phyloP scores from a whole-genome alignment of 768 basidiomycete species.

The Tylopilus felleus region DNA sequence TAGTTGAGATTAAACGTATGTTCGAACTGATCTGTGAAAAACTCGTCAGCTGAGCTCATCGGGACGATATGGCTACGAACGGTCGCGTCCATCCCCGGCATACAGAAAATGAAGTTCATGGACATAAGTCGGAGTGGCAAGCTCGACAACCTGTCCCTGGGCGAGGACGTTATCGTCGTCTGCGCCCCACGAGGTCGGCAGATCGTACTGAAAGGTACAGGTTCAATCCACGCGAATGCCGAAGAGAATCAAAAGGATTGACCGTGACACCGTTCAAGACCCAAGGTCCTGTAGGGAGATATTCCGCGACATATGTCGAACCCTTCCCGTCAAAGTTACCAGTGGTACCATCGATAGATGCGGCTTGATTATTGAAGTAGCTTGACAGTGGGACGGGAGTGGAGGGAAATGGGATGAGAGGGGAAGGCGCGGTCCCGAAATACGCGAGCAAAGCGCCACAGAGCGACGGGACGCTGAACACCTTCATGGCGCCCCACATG shows the following conservation, averaged over 20 bases:
- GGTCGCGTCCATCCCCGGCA: conserved; percentile 38
- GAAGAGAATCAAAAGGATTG: not conserved
- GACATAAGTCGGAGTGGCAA: conserved; percentile 32
- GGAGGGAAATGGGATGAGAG: conserved; percentile 32
- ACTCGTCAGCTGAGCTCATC: not conserved
- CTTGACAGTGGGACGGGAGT: conserved; percentile 26
- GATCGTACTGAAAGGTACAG: conserved; percentile 36
- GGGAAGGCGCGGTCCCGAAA: conserved; percentile 8
- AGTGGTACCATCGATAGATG: conserved; percentile 35
- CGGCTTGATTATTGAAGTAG: conserved; percentile 43
- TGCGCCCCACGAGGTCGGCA: conserved; percentile 41
- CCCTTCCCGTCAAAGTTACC: conserved; percentile 41
- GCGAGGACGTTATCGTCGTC: conserved; percentile 45
- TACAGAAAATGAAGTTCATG: conserved; percentile 51
- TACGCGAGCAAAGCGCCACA: conserved; percentile 22
- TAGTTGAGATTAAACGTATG: conserved; percentile 38
- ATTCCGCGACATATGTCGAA: conserved; percentile 39
- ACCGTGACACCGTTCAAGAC: conserved; percentile 40
- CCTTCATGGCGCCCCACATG: conserved; percentile 7
- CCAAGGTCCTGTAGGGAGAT: conserved; percentile 40
- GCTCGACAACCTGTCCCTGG: conserved; percentile 38
- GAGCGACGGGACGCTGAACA: conserved; percentile 20
- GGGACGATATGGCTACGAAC: conserved; percentile 21
- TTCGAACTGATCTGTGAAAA: conserved; percentile 29
- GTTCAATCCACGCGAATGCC: not conserved